phyloP scores from a whole-genome alignment of 768 basidiomycete genomes.

The Pulveroboletus ravenelii region DNA sequence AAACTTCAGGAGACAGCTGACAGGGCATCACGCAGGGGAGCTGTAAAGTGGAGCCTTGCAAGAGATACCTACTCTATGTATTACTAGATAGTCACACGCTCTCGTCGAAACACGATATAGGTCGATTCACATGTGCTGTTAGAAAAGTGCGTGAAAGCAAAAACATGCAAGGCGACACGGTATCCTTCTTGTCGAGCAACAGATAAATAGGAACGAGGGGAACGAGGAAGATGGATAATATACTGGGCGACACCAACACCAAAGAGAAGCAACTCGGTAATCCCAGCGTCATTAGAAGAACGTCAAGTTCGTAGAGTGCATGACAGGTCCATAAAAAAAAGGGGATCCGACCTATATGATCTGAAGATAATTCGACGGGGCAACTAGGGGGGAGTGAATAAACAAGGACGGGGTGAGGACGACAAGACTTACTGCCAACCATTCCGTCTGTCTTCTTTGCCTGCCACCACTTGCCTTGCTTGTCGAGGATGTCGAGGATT shows the following conservation, averaged over 20 bases:
- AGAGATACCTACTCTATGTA: not conserved
- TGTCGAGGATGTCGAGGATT: constrained; percentile 87
- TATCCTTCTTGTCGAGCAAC: constrained; percentile 27
- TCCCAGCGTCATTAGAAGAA: constrained; percentile 27
- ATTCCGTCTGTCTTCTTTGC: constrained; percentile 73
- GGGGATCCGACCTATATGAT: constrained; percentile 47
- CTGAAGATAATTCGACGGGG: constrained; percentile 83
- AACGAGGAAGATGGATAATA: constrained; percentile 26
- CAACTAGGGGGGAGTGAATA: constrained; percentile 45
- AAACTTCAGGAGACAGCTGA: constrained; percentile 48
- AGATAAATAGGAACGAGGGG: constrained; percentile 23
- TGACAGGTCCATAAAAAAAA: constrained; percentile 20
- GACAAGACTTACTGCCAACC: constrained; percentile 61
- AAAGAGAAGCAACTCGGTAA: constrained; percentile 11
- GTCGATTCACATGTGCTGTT: constrained; percentile 1
- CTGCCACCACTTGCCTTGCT: constrained; percentile 93
- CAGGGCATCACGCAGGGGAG: not conserved
- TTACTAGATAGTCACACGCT: constrained; percentile 6
- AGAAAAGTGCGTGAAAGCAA: constrained; percentile 8
- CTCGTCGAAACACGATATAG: not conserved
- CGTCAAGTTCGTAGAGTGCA: constrained; percentile 30
- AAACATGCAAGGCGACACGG: constrained; percentile 24
- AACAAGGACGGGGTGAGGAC: not conserved
- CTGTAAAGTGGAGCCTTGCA: not conserved
- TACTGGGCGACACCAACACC: constrained; percentile 28